Conservation (phyloP, 106 monocot genomes). For the Narthecium ossifragum region DNA sequence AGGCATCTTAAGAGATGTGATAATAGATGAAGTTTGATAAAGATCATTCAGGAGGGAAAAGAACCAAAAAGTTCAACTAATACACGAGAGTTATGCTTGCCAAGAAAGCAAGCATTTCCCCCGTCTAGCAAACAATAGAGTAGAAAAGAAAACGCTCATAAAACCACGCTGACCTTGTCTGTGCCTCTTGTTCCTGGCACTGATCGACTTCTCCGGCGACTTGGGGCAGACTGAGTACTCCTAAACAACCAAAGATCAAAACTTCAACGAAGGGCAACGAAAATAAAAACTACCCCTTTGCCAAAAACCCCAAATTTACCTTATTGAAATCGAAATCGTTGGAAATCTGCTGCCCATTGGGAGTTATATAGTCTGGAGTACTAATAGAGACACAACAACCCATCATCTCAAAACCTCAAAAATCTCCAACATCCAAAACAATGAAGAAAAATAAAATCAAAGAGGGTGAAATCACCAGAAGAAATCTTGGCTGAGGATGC, state of each 20-base stretch:
- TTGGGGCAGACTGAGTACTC: slow-evolving; percentile 67
- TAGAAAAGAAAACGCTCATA: too few species aligned
- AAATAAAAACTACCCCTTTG: background rate
- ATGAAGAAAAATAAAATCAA: background rate
- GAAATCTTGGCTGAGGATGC: slow-evolving; percentile 96
- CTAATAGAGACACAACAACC: slow-evolving; percentile 25
- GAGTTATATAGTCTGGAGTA: slow-evolving; percentile 95
- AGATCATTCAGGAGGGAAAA: too few species aligned
- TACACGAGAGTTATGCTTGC: too few species aligned
- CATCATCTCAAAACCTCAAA: background rate
- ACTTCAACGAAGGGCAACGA: background rate
- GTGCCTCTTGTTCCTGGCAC: slow-evolving; percentile 44
- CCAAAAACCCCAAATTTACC: slow-evolving; percentile 21
- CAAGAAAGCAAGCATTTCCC: too few species aligned
- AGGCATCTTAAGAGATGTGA: too few species aligned
- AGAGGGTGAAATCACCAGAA: slow-evolving; percentile 40
- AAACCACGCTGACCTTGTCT: slow-evolving; percentile 33
- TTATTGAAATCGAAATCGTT: slow-evolving; percentile 52
- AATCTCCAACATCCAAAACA: background rate
- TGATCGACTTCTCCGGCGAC: slow-evolving; percentile 75
- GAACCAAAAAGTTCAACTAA: too few species aligned
- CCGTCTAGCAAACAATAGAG: too few species aligned
- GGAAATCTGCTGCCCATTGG: slow-evolving; percentile 49
- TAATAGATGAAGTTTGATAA: too few species aligned
- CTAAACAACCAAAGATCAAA: slow-evolving; percentile 27